phyloP scores from a whole-genome alignment of 2,329 filamentous ascomycete species.

The Verticillium tricorpus region DNA sequence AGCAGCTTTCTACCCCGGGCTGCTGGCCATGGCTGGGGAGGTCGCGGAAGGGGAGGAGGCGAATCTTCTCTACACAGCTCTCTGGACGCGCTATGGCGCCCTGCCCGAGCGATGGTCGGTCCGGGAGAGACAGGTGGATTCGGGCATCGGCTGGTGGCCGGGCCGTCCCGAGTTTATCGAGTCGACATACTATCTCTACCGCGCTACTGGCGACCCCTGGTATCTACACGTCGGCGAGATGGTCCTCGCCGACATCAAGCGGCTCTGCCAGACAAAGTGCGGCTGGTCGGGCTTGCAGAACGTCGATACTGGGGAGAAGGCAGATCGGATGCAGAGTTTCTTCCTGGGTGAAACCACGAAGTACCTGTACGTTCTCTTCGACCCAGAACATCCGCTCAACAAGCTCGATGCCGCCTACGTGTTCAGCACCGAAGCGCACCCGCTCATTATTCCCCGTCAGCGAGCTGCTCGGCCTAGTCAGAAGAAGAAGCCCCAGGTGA shows the following conservation, averaged over 20 bases:
- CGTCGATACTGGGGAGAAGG: slow-evolving; percentile 77
- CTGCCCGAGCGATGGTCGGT: slow-evolving; percentile 94
- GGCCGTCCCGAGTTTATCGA: slow-evolving; percentile 95
- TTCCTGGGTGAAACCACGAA: slow-evolving; percentile 96
- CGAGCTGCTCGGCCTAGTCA: slow-evolving; percentile 15
- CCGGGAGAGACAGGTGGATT: slow-evolving; percentile 76
- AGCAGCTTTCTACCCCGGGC: slow-evolving; percentile 89
- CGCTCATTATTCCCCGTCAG: slow-evolving; percentile 70
- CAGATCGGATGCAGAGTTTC: slow-evolving; percentile 97
- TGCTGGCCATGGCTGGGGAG: slow-evolving; percentile 81
- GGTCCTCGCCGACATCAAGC: slow-evolving; percentile 81
- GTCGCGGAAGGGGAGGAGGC: slow-evolving; percentile 87
- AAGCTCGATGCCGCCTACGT: slow-evolving; percentile 82
- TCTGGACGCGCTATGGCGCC: slow-evolving; percentile 94
- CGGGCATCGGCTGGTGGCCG: slow-evolving; percentile 89
- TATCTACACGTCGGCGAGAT: slow-evolving; percentile 96
- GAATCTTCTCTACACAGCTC: slow-evolving; percentile 83
- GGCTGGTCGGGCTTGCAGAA: slow-evolving; percentile 90
- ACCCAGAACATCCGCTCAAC: slow-evolving; percentile 81
- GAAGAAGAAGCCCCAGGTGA: slow-evolving; percentile 5
- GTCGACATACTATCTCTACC: slow-evolving; percentile 93
- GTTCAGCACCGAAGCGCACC: slow-evolving; percentile 95
- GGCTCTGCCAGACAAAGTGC: slow-evolving; percentile 84
- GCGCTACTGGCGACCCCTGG: slow-evolving; percentile 91
- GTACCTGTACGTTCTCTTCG: slow-evolving; percentile 90